Evolutionary conservation across 139 green algal species (phyloP).

Genomic region (Trebouxia sp.): DNA sequence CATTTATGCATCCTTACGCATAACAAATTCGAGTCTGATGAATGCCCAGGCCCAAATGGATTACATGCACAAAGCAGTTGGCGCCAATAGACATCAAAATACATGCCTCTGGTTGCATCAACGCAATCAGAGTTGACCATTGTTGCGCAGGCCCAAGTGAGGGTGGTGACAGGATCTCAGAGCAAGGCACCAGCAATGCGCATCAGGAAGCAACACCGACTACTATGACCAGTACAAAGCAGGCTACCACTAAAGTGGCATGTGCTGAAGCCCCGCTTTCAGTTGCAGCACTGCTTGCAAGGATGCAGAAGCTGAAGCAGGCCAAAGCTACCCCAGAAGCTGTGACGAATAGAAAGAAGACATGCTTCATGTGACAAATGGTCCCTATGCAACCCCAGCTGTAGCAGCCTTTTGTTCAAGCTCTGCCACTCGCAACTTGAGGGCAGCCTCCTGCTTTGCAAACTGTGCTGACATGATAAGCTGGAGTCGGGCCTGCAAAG

Average conservation of each 20-base stretch:
- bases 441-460: constrained; percentile 39
- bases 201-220: neutral
- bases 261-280: neutral
- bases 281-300: constrained; percentile 23
- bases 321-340: too few relatives aligned
- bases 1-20: too few relatives aligned
- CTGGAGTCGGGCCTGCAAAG: constrained; percentile 45
- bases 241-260: neutral
- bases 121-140: neutral
- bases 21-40: too few relatives aligned
- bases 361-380: neutral
- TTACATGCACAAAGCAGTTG: too few relatives aligned
- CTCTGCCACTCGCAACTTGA: constrained; percentile 47
- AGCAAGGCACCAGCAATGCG: too few relatives aligned
- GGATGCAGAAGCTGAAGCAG: constrained; percentile 23
- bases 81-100: too few relatives aligned
- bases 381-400: constrained; percentile 16
- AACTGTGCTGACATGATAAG: constrained; percentile 56
- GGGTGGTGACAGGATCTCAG: neutral
- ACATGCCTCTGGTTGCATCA: too few relatives aligned
- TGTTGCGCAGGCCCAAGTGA: neutral
- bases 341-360: too few relatives aligned
- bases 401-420: constrained; percentile 34
- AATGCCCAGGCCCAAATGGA: too few relatives aligned
- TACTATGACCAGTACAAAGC: neutral